These are phyloP conservation scores for Colletotrichum siamense DNA, from an alignment of 2,329 filamentous ascomycete species.

Conservation along the genomic window DNA sequence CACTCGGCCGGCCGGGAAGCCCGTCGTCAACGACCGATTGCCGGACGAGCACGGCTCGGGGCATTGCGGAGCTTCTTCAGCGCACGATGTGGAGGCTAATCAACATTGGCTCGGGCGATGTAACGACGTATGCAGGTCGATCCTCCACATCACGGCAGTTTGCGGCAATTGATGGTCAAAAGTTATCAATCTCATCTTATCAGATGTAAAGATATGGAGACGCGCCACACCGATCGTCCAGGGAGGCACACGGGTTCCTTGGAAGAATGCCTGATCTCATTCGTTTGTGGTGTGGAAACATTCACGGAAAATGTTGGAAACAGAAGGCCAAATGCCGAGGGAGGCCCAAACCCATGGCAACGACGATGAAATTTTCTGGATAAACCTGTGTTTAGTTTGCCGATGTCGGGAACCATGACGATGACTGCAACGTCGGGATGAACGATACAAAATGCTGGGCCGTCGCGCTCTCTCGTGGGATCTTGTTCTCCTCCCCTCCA, in stretches of 20 bases:
- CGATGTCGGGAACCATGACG: background rate
- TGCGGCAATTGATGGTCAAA: background rate
- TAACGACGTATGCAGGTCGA: background rate
- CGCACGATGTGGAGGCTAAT: background rate
- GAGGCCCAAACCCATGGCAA: background rate
- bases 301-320: background rate
- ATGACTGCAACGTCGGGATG: background rate
- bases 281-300: background rate
- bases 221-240: background rate
- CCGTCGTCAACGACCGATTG: background rate
- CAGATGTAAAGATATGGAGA: slow-evolving; percentile 1
- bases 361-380: background rate
- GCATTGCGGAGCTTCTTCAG: background rate
- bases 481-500: background rate
- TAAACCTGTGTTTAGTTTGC: background rate
- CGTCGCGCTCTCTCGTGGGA: background rate
- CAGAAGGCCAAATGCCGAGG: background rate
- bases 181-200: slow-evolving; percentile 17
- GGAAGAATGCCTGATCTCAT: background rate
- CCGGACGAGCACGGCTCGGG: background rate
- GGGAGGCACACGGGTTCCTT: background rate
- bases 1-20: background rate
- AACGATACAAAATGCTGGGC: background rate
- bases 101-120: background rate
- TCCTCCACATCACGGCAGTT: background rate